phyloP scores from a whole-genome alignment of 2,329 filamentous ascomycete genomes.

The Ilyonectria sp. region DNA sequence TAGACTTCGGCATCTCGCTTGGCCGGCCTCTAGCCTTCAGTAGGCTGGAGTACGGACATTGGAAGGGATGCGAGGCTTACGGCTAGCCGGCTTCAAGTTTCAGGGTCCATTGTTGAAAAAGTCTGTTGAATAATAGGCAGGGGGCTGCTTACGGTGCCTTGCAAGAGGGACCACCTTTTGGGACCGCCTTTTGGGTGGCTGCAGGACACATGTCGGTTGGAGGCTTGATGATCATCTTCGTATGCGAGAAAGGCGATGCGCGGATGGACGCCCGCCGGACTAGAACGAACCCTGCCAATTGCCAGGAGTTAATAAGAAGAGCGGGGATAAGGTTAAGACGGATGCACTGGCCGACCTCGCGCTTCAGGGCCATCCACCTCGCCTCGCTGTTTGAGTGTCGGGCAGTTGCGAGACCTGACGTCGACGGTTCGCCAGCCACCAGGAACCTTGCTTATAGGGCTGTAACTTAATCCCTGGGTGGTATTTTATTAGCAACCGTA shows the following conservation, averaged over 20 bases:
- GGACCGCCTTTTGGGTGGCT: not conserved
- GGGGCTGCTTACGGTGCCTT: not conserved
- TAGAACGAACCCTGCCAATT: not conserved
- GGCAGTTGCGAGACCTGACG: conserved; percentile 9
- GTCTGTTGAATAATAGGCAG: not conserved
- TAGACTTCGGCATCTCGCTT: conserved; percentile 4
- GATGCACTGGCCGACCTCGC: conserved; percentile 20
- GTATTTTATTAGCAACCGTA: not conserved
- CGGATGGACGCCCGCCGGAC: not conserved
- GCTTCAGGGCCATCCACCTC: conserved; percentile 13
- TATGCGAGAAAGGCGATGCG: not conserved
- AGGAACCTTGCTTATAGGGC: conserved; percentile 21
- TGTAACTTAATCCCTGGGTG: conserved; percentile 15
- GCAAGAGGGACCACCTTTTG: not conserved
- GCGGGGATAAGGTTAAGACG: conserved; percentile 26
- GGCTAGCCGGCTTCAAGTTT: not conserved
- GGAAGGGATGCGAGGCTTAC: not conserved
- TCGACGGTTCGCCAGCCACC: conserved; percentile 3
- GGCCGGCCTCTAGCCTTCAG: conserved; percentile 9
- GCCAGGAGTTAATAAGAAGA: not conserved
- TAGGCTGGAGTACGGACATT: not conserved
- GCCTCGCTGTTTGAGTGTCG: conserved; percentile 10
- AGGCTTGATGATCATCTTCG: conserved; percentile 10
- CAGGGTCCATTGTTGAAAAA: conserved; percentile 7
- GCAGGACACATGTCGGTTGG: not conserved